Evolutionary conservation across 495 filamentous ascomycete species (phyloP).

Genomic region (Talaromyces nanjingensis): DNA sequence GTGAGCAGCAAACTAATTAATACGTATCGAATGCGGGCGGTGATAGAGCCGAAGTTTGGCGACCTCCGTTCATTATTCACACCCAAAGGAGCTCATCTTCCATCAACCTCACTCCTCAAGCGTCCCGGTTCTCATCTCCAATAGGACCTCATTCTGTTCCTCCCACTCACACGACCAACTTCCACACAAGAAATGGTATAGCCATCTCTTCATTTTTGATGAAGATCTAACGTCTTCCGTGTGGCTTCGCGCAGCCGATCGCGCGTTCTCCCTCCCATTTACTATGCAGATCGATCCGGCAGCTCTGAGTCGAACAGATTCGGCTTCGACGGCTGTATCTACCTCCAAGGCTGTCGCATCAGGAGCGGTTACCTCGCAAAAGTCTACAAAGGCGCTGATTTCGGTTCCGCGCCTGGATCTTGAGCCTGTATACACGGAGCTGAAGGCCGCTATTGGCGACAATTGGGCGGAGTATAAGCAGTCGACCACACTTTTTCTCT

Average conservation of each 20-base stretch:
- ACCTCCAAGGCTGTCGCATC: constrained; percentile 54
- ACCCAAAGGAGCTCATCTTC: constrained; percentile 13
- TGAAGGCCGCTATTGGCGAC: constrained; percentile 76
- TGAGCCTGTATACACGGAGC: constrained; percentile 78
- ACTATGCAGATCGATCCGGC: constrained; percentile 84
- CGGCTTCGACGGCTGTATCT: constrained; percentile 49
- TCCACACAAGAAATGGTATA: constrained; percentile 10
- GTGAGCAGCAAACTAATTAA: not conserved
- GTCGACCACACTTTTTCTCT: constrained; percentile 66
- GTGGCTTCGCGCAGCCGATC: constrained; percentile 40
- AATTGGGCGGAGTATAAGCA: constrained; percentile 88
- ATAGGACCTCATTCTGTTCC: not conserved
- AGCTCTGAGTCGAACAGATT: constrained; percentile 67
- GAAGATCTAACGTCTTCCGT: constrained; percentile 33
- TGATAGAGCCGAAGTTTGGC: constrained; percentile 7
- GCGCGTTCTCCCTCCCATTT: constrained; percentile 23
- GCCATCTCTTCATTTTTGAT: constrained; percentile 21
- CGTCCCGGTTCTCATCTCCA: constrained; percentile 20
- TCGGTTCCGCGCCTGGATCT: constrained; percentile 80
- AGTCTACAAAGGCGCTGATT: constrained; percentile 51
- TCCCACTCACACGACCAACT: constrained; percentile 7
- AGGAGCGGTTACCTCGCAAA: constrained; percentile 39
- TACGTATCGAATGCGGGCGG: constrained; percentile 8
- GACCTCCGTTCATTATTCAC: constrained; percentile 7
- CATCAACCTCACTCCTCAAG: constrained; percentile 19